These are phyloP conservation scores for Phytophthora tentaculata DNA, from an alignment of 352 stramenopile species.

Conservation along the genomic window DNA sequence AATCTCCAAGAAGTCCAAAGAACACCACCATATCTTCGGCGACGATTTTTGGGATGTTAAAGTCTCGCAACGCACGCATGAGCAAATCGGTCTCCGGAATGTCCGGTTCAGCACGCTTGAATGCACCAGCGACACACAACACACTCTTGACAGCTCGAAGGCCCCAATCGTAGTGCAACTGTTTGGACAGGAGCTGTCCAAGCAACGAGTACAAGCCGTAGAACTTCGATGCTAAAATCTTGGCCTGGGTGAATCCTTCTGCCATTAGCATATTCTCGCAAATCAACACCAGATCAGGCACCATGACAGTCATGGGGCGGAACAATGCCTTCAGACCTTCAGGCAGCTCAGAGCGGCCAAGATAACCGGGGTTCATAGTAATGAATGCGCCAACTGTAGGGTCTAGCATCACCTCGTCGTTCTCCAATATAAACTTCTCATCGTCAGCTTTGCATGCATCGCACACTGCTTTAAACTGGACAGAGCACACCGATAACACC, in stretches of 20 bases:
- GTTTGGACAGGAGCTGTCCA: slow-evolving; percentile 93
- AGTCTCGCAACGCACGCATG: slow-evolving; percentile 96
- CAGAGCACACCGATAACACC: slow-evolving; percentile 93
- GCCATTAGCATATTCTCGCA: slow-evolving; percentile 98
- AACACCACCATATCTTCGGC: slow-evolving; percentile 96
- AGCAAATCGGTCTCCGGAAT: slow-evolving; percentile 93
- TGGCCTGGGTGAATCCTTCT: slow-evolving; percentile 95
- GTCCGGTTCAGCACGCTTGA: slow-evolving; percentile 95
- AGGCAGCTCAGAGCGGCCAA: slow-evolving; percentile 94
- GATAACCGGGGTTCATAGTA: slow-evolving; percentile 97
- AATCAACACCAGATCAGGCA: slow-evolving; percentile 96
- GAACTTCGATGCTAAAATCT: slow-evolving; percentile 96
- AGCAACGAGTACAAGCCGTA: slow-evolving; percentile 96
- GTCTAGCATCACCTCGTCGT: slow-evolving; percentile 93
- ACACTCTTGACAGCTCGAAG: slow-evolving; percentile 96
- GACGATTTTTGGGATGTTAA: slow-evolving; percentile 98
- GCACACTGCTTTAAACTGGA: slow-evolving; percentile 96
- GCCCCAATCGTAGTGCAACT: slow-evolving; percentile 96
- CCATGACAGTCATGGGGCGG: slow-evolving; percentile 97
- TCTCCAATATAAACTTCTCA: slow-evolving; percentile 94
- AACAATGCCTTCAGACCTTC: slow-evolving; percentile 96
- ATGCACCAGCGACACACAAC: slow-evolving; percentile 93
- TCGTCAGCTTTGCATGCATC: slow-evolving; percentile 95
- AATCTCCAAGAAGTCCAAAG: slow-evolving; percentile 93
- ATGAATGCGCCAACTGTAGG: slow-evolving; percentile 95